These are phyloP conservation scores for Waltergamsia citrina DNA, from an alignment of 2,329 filamentous ascomycete species.

Conservation along the genomic window DNA sequence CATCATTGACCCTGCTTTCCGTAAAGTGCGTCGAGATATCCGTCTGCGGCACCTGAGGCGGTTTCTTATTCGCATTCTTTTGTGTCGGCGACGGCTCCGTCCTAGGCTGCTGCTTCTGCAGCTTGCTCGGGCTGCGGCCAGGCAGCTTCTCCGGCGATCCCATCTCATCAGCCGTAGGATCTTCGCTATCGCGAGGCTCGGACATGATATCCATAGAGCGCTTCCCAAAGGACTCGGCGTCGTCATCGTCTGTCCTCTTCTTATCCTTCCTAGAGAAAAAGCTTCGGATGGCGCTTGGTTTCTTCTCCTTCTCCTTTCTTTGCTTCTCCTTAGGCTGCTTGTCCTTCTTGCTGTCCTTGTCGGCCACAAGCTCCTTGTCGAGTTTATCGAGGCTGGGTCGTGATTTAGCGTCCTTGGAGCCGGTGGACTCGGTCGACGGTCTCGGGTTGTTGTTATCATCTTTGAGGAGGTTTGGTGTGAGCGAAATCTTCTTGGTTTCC, in stretches of 20 bases:
- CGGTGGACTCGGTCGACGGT: conserved; percentile 37
- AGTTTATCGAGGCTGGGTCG: conserved; percentile 66
- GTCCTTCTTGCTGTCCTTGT: conserved; percentile 55
- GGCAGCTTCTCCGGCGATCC: conserved; percentile 32
- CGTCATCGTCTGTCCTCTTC: conserved; percentile 50
- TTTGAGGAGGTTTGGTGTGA: conserved; percentile 84
- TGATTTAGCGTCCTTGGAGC: conserved; percentile 37
- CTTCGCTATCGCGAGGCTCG: conserved; percentile 33
- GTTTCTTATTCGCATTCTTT: conserved; percentile 16
- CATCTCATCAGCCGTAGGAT: conserved; percentile 30
- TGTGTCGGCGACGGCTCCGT: conserved; percentile 34
- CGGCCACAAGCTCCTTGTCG: conserved; percentile 44
- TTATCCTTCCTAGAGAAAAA: conserved; percentile 56
- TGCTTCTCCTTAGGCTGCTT: conserved; percentile 32
- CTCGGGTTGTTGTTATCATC: conserved; percentile 59
- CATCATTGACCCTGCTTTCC: conserved; percentile 33
- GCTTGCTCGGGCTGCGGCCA: conserved; percentile 51
- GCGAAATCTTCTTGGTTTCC: conserved; percentile 93
- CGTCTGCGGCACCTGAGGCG: conserved; percentile 4
- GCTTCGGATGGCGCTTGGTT: conserved; percentile 45
- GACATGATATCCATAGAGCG: conserved; percentile 46
- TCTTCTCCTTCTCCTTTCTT: conserved; percentile 63
- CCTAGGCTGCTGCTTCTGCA: conserved; percentile 57
- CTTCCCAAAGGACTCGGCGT: conserved; percentile 53
- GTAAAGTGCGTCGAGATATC: conserved; percentile 21